These are phyloP conservation scores for Diplocarpon rosae DNA, from an alignment of 2,329 filamentous ascomycete genomes.

Conservation along the genomic window DNA sequence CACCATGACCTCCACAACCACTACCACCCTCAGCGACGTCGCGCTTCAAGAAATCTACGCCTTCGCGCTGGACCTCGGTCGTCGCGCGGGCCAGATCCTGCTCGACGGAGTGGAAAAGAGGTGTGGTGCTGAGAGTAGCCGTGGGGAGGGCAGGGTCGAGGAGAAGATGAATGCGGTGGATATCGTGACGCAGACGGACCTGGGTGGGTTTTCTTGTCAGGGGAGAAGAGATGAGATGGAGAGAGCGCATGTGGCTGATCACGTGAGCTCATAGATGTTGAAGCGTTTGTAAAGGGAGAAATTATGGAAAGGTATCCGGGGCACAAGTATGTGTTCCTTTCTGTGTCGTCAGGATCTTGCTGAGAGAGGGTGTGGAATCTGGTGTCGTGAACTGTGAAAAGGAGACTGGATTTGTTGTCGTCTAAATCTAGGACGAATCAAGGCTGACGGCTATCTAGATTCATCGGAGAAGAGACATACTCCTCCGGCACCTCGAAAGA, in stretches of 20 bases:
- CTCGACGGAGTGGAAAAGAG: constrained; percentile 51
- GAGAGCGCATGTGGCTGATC: constrained; percentile 1
- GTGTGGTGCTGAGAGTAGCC: constrained; percentile 13
- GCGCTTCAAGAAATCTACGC: constrained; percentile 55
- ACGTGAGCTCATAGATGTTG: constrained; percentile 44
- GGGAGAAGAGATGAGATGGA: background rate
- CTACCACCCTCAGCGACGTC: constrained; percentile 13
- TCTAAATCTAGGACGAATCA: background rate
- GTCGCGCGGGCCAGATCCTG: constrained; percentile 57
- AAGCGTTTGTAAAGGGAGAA: constrained; percentile 53
- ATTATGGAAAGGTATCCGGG: constrained; percentile 50
- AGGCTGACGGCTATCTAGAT: constrained; percentile 34
- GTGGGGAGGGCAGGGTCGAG: constrained; percentile 23
- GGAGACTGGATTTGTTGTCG: no score
- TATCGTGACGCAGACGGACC: constrained; percentile 66
- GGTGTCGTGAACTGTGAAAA: no score
- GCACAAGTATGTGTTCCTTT: constrained; percentile 43
- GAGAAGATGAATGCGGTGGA: constrained; percentile 71
- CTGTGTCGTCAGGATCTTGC: no score
- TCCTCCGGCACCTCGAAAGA: constrained; percentile 54
- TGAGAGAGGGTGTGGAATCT: no score
- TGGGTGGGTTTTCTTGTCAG: constrained; percentile 38
- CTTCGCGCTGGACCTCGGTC: constrained; percentile 60
- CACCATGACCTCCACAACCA: constrained; percentile 8
- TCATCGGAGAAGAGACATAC: constrained; percentile 69